Base-by-base conservation (phyloP, 2,329 filamentous ascomycete species). In the Paraphaeosphaeria minitans region DNA sequence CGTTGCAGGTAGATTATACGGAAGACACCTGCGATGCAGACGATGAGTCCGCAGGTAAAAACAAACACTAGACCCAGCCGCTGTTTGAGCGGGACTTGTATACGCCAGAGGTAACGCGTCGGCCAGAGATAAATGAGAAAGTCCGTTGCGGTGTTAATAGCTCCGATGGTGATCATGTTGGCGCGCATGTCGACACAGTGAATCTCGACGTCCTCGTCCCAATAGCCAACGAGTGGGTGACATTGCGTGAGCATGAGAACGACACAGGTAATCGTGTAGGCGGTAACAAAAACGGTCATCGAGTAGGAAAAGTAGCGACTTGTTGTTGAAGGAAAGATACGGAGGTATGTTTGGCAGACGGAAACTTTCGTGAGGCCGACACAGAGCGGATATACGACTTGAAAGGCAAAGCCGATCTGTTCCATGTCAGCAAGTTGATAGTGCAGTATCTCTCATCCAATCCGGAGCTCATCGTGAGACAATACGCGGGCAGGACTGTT, bases 81-180 rank as follows among this genome's bases (percentile, higher is more conserved):
- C 24, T 55, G 52, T 16, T 55, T 55, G n/a, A 46, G 41, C 4
- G 52, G 52, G 29, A 55, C 33, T 14, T 47, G 41, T 14, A 55
- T 55, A 13, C 43, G 41, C 52, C 52, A 55, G 22, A 55, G 52
- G 21, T 55, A 55, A 4, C 42, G 52, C 14, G 52, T 42, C 13
- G 52, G 52, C 52, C 52, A 55, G 7, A 55, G 52, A 33, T 55
- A 55, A 19, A 55, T 41, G 7, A 55, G 13, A 10, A 55, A 55
- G n/a, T 55, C 52, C 3, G 52, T 55, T 13, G 27, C 12, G 6
- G 52, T 55, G 14, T 55, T 55, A 16, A 55, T 55, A 13, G 52
- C 42, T 10, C 52, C 52, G 10, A 55, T 47, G 27, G 52, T n/a
- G 52, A 55, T 46, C 52, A 55, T 55, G 52, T 55, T 55, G 14